Percentiles rank a stretch among this genome's conserved stretches.
Evolutionary conservation across 805 yeast species (phyloP).

Genomic region (Saccharomycopsis selenospora): DNA sequence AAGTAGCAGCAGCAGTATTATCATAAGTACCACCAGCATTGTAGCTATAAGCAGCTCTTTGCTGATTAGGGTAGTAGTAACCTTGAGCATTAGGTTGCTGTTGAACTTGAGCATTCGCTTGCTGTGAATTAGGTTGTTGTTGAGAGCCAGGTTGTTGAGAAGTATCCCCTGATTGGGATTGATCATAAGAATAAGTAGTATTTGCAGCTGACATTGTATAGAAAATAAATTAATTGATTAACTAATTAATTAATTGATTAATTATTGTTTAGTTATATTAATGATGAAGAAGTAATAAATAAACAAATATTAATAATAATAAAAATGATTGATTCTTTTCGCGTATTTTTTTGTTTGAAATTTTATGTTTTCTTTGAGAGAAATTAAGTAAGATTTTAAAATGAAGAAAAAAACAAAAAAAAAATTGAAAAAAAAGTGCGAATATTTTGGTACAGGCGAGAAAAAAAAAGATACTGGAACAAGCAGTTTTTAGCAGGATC

Average conservation of each 20-base stretch:
- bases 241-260: too few species aligned
- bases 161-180: background rate
- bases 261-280: too few species aligned
- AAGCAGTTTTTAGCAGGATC: slow-evolving; percentile 1
- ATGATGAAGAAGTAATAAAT: too few species aligned
- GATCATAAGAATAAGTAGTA: background rate
- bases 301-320: too few species aligned
- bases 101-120: background rate
- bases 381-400: too few species aligned
- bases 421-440: too few species aligned
- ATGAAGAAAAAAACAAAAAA: too few species aligned
- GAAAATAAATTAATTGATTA: too few species aligned
- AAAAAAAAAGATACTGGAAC: background rate
- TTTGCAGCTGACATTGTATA: background rate
- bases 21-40: background rate
- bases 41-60: too few species aligned
- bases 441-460: slow-evolving; percentile 2
- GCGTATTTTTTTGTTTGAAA: too few species aligned
- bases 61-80: background rate
- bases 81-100: background rate
- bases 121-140: slow-evolving; percentile 1
- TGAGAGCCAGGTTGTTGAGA: slow-evolving; percentile 1
- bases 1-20: background rate
- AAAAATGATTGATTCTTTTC: too few species aligned
- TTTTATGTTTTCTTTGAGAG: too few species aligned